A percentile compares a stretch with the other conserved stretches of the same genome.
These are phyloP conservation scores for Chlorencoelia australis DNA, from an alignment of 2,329 filamentous ascomycete genomes.

Conservation along the genomic window DNA sequence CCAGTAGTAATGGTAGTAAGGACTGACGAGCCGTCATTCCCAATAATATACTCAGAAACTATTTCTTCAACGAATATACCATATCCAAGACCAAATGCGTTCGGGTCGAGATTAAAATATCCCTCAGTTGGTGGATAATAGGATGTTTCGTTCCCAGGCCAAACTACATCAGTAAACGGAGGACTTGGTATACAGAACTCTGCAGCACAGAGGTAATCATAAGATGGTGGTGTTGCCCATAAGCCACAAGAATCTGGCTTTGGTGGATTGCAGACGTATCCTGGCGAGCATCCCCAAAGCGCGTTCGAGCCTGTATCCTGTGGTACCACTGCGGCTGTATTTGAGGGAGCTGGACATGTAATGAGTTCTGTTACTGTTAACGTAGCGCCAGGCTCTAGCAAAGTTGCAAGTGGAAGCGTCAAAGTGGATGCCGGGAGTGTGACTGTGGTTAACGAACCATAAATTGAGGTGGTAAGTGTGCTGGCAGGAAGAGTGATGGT, in stretches of 20 bases:
- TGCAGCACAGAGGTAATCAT: slow-evolving; percentile 30
- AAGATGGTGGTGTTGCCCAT: slow-evolving; percentile 31
- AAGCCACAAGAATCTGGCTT: slow-evolving; percentile 31
- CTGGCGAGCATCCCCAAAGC: slow-evolving; percentile 35
- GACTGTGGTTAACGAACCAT: slow-evolving; percentile 8
- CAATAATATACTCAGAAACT: slow-evolving; percentile 26
- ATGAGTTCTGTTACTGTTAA: slow-evolving; percentile 11
- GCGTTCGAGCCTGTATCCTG: slow-evolving; percentile 21
- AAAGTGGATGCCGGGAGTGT: slow-evolving; percentile 5
- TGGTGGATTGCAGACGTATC: slow-evolving; percentile 31
- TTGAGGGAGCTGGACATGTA: slow-evolving; percentile 19
- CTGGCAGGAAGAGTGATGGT: slow-evolving; percentile 2
- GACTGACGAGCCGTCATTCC: slow-evolving; percentile 7
- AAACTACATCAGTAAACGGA: slow-evolving; percentile 26
- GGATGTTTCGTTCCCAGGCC: slow-evolving; percentile 35
- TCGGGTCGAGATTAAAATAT: slow-evolving; percentile 57
- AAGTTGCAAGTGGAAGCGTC: slow-evolving; percentile 1
- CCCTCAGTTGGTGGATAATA: slow-evolving; percentile 43
- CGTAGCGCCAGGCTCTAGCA: slow-evolving; percentile 7
- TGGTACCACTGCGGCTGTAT: slow-evolving; percentile 14
- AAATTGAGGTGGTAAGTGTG: slow-evolving; percentile 9
- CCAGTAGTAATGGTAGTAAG: slow-evolving; percentile 41
- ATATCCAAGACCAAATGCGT: slow-evolving; percentile 51
- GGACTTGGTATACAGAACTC: slow-evolving; percentile 31
- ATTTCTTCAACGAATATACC: slow-evolving; percentile 46